Percentiles rank a stretch among this genome's conserved stretches.
phyloP scores from a whole-genome alignment of 2,329 filamentous ascomycete genomes.

The Zelopaecilomyces penicillatus region DNA sequence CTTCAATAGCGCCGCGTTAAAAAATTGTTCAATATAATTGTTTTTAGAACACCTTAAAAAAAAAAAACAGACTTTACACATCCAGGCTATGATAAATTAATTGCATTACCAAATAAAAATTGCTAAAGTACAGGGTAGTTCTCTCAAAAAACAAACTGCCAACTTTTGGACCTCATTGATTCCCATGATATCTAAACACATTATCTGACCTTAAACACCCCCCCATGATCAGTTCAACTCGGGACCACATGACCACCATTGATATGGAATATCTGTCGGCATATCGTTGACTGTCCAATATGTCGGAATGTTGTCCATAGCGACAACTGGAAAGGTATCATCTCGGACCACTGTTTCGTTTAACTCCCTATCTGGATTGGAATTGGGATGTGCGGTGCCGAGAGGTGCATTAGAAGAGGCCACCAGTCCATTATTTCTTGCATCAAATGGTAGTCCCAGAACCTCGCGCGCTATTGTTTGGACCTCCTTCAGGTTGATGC shows the following conservation, averaged over 20 bases:
- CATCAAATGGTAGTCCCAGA: conserved; percentile 3
- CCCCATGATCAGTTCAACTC: neutral
- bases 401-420: neutral
- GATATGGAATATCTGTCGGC: conserved; percentile 1
- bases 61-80: too few relatives aligned
- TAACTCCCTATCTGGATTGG: neutral
- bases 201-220: neutral
- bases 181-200: neutral
- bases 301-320: conserved; percentile 4
- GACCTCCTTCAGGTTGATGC: conserved; percentile 29
- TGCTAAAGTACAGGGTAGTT: too few relatives aligned
- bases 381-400: too few relatives aligned
- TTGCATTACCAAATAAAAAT: too few relatives aligned
- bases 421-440: neutral
- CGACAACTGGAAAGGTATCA: neutral
- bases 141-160: too few relatives aligned
- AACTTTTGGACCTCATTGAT: too few relatives aligned
- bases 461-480: conserved; percentile 30
- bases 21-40: too few relatives aligned
- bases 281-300: conserved; percentile 4
- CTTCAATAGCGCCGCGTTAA: too few relatives aligned
- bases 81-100: too few relatives aligned
- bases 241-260: conserved; percentile 3
- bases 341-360: neutral
- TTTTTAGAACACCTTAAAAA: too few relatives aligned